Base-by-base conservation (phyloP, 192 early-diverging fungal species). In the Coemansia nantahalensis region DNA sequence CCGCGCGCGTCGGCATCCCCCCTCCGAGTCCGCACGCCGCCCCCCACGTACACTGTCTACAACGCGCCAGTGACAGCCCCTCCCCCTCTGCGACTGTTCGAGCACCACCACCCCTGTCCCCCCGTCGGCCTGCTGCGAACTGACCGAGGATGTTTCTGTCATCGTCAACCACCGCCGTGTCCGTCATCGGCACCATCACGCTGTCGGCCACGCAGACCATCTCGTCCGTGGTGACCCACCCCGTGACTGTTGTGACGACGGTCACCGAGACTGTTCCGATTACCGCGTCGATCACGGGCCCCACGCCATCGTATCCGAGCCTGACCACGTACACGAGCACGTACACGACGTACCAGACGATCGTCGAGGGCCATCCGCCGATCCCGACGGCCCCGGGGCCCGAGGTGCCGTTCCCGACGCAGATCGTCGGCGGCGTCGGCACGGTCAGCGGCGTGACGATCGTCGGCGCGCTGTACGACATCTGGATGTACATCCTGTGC, bases 401-500 rank as follows among this genome's bases (percentile, higher is more conserved):
- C 14, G 24, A 13, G n/a, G 31, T 55, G 37, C 47, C 64, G 7
- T 35, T 34, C 41, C 51, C 54, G 28, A 69, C 70, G 6, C 17
- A 43, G 8, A 73, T 73, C 3, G 55, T 54, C 2, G 70, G 70
- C 45, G 70, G 70, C 22, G 17, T 24, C 6, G 70, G 70, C 62
- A 45, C 61, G 37, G 70, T 73, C 15, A 48, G 54, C 59, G 63
- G 63, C 16, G 51, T 73, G 3, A 58, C 54, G 1, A 73, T 73
- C 19, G 62, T 57, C 26, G 62, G 62, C 12, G 22, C 39, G 35
- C 34, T 73, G 15, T 73, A 73, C 58, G 52, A 73, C 34, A 39
- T 65, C 19, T 73, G 70, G 70, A 73, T 73, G 70, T 73, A 54
- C 54, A 57, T 73, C 23, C 36, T 73, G 70, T 73, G 70, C 5